A percentile compares a stretch with the other conserved stretches of the same genome.
These are phyloP conservation scores for Candida loeiensis DNA, from an alignment of 805 yeast genomes.

Conservation along the genomic window DNA sequence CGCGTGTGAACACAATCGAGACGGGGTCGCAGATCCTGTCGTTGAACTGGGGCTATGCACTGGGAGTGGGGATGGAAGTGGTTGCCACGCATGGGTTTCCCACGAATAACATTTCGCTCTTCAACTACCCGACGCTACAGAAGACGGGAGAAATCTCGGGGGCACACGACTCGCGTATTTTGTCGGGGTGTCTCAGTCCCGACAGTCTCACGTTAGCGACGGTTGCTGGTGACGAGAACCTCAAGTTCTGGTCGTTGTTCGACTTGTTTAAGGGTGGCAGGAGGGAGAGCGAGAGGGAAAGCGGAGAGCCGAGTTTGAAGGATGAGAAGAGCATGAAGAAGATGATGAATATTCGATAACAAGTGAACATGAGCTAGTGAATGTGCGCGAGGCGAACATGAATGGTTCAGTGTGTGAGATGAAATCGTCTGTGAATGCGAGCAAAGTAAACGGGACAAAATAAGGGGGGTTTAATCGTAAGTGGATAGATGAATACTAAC, in stretches of 20 bases:
- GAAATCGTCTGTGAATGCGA: no score
- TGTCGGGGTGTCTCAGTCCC: slow-evolving; percentile 81
- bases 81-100: slow-evolving; percentile 96
- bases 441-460: no score
- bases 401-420: no score
- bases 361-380: no score
- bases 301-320: slow-evolving; percentile 7
- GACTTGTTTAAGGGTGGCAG: slow-evolving; percentile 43
- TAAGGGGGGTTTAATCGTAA: no score
- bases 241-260: slow-evolving; percentile 91
- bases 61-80: slow-evolving; percentile 73
- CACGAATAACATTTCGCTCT: slow-evolving; percentile 73
- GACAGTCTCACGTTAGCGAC: slow-evolving; percentile 90
- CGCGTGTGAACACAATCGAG: slow-evolving; percentile 78
- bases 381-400: no score
- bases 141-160: slow-evolving; percentile 81
- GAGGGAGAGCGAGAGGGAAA: slow-evolving; percentile 16
- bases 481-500: no score
- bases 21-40: slow-evolving; percentile 96
- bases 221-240: slow-evolving; percentile 92
- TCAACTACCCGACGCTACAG: slow-evolving; percentile 80
- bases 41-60: slow-evolving; percentile 80
- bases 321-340: slow-evolving; percentile 20
- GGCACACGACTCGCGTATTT: slow-evolving; percentile 88
- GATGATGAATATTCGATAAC: slow-evolving; percentile 25